Conservation (phyloP, 1,284 basidiomycete genomes). For the Hypsizygus ulmarius region DNA sequence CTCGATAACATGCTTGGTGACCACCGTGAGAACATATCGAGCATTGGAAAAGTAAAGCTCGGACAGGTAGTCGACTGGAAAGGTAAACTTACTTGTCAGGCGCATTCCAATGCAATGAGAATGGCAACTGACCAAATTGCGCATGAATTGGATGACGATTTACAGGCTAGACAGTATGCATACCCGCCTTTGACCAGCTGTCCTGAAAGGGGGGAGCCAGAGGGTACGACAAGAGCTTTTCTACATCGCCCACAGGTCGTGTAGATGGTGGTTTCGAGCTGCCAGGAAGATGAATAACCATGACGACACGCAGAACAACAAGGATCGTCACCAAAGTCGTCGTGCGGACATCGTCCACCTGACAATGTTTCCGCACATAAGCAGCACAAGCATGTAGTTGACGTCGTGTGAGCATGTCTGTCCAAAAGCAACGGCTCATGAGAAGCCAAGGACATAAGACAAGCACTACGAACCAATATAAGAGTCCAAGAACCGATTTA, state of each 20-base stretch:
- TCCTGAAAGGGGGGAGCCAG: constrained; percentile 28
- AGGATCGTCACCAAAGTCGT: constrained; percentile 45
- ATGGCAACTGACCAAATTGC: constrained; percentile 61
- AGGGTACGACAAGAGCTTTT: constrained; percentile 53
- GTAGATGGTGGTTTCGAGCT: constrained; percentile 70
- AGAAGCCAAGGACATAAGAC: background rate
- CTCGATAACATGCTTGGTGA: constrained; percentile 69
- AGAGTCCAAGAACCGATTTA: constrained; percentile 58
- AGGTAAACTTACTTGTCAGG: background rate
- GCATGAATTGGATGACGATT: constrained; percentile 47
- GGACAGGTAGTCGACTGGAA: constrained; percentile 68
- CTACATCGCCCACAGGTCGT: constrained; percentile 64
- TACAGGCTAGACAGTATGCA: constrained; percentile 57
- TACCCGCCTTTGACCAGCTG: constrained; percentile 35
- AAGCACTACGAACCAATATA: constrained; percentile 57
- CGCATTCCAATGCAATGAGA: background rate
- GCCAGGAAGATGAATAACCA: constrained; percentile 5
- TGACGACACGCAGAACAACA: background rate
- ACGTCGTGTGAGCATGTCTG: constrained; percentile 61
- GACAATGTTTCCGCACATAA: constrained; percentile 64
- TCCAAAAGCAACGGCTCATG: background rate
- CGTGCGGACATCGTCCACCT: constrained; percentile 46
- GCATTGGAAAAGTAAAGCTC: constrained; percentile 65
- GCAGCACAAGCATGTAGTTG: constrained; percentile 63
- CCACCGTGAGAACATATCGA: constrained; percentile 74